phyloP scores from a whole-genome alignment of 805 yeast species.

The Sugiyamaella boreocaroliniensis region DNA sequence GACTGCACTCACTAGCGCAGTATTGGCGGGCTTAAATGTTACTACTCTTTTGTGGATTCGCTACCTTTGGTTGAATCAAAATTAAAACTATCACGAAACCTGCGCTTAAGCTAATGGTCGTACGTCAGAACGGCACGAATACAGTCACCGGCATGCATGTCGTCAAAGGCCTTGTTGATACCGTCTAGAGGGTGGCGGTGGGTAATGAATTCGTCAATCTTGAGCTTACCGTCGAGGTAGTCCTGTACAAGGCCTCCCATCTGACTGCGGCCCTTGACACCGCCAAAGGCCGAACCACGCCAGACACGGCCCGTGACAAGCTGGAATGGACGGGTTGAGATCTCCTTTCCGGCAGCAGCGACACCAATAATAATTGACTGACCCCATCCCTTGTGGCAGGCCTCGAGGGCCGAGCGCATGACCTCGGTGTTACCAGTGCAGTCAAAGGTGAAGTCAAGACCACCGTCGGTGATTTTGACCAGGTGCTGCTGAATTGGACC shows the following conservation, averaged over 20 bases:
- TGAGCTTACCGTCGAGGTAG: conserved; percentile 71
- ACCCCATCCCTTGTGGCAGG: conserved; percentile 99
- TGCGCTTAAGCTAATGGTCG: neutral
- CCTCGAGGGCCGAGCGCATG: conserved; percentile 94
- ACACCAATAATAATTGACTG: conserved; percentile 92
- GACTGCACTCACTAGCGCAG: conserved; percentile 92
- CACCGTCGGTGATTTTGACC: conserved; percentile 91
- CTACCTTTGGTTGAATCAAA: neutral
- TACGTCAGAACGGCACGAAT: conserved; percentile 73
- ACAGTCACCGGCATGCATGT: conserved; percentile 90
- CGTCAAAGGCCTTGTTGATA: conserved; percentile 87
- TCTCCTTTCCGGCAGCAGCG: conserved; percentile 97
- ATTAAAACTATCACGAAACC: neutral
- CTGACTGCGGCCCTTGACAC: conserved; percentile 95
- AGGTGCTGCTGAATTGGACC: conserved; percentile 73
- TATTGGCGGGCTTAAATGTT: conserved; percentile 81
- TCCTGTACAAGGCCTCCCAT: conserved; percentile 85
- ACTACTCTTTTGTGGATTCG: too few relatives aligned
- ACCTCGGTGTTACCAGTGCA: conserved; percentile 95
- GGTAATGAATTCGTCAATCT: conserved; percentile 93
- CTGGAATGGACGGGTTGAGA: conserved; percentile 96
- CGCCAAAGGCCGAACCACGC: conserved; percentile 99
- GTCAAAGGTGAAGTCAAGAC: conserved; percentile 92
- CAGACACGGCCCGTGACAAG: conserved; percentile 98
- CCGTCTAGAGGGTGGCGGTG: conserved; percentile 72